These are phyloP conservation scores for Physcomitrium patens DNA, from an alignment of 225 moss, liverwort and hornwort genomes.

Conservation along the genomic window DNA sequence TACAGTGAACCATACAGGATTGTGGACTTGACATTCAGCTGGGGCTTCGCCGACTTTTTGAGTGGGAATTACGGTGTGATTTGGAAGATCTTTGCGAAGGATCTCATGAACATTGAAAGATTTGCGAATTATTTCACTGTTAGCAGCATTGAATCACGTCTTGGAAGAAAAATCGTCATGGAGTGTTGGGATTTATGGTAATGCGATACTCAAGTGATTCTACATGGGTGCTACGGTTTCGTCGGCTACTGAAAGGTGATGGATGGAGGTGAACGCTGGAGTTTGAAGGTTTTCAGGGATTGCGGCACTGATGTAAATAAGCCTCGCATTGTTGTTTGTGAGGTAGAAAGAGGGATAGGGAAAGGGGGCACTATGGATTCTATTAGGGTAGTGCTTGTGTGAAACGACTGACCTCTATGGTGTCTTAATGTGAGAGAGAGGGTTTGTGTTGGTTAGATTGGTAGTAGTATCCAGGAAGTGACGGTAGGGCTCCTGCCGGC, in stretches of 20 bases:
- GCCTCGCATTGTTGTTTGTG: background rate
- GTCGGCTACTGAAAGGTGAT: conserved; percentile 15
- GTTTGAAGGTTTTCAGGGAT: conserved; percentile 15
- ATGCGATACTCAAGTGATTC: conserved; percentile 16
- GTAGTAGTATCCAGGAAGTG: conserved; percentile 55
- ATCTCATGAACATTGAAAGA: conserved; percentile 39
- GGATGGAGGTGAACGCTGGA: conserved; percentile 29
- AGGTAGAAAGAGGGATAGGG: conserved; percentile 1
- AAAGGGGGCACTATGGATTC: conserved; percentile 20
- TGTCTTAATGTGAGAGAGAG: conserved; percentile 27
- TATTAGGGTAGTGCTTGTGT: conserved; percentile 17
- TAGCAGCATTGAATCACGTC: conserved; percentile 7
- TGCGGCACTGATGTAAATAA: conserved; percentile 8
- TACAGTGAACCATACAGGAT: background rate
- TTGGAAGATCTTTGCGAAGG: background rate
- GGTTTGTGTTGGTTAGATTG: background rate
- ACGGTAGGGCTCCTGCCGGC: conserved; percentile 89
- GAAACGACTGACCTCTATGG: conserved; percentile 55
- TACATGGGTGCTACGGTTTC: conserved; percentile 53
- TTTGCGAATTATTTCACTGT: conserved; percentile 28
- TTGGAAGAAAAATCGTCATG: conserved; percentile 15
- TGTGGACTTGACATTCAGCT: conserved; percentile 12
- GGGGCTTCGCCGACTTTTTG: conserved; percentile 8
- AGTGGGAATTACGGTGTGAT: conserved; percentile 8
- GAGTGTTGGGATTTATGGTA: conserved; percentile 16